A percentile compares a stretch with the other conserved stretches of the same genome.
These are phyloP conservation scores for Penicillium oxalicum DNA, from an alignment of 2,329 filamentous ascomycete genomes.

Conservation along the genomic window DNA sequence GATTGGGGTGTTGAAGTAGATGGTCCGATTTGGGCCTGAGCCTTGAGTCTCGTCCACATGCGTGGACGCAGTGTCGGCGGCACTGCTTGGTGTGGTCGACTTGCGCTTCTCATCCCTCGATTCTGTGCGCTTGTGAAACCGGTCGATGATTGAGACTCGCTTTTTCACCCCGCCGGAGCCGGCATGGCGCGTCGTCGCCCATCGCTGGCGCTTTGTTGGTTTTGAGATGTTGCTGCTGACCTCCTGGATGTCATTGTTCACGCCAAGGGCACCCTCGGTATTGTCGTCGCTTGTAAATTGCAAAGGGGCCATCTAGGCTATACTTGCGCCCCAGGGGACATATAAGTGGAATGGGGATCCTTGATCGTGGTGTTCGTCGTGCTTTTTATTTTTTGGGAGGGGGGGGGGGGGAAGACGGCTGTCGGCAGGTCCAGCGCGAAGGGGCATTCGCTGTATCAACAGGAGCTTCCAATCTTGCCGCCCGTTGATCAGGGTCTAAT, in stretches of 20 bases:
- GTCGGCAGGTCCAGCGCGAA: slow-evolving; percentile 10
- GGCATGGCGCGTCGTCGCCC: slow-evolving; percentile 87
- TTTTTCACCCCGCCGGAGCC: slow-evolving; percentile 71
- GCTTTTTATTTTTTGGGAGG: too few species aligned
- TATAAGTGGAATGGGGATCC: slow-evolving; percentile 19
- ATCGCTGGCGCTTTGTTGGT: slow-evolving; percentile 75
- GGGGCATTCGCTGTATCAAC: slow-evolving; percentile 26
- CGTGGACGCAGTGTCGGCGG: slow-evolving; percentile 22
- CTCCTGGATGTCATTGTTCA: slow-evolving; percentile 21
- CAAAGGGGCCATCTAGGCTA: slow-evolving; percentile 36
- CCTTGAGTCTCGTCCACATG: slow-evolving; percentile 23
- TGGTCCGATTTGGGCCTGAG: slow-evolving; percentile 43
- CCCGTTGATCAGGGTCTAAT: too few species aligned
- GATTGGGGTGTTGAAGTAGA: slow-evolving; percentile 78
- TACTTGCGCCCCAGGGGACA: slow-evolving; percentile 23
- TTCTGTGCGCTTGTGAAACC: slow-evolving; percentile 58
- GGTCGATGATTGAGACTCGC: slow-evolving; percentile 73
- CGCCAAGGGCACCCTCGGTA: slow-evolving; percentile 19
- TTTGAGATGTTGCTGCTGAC: slow-evolving; percentile 48
- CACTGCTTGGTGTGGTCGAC: slow-evolving; percentile 39
- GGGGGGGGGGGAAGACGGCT: too few species aligned
- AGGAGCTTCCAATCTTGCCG: too few species aligned
- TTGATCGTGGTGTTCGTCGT: not conserved
- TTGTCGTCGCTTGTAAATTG: slow-evolving; percentile 28
- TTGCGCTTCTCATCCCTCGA: slow-evolving; percentile 65